phyloP scores from a whole-genome alignment of 1,139 yeast species.

The Kurtzmaniella natalensis region DNA sequence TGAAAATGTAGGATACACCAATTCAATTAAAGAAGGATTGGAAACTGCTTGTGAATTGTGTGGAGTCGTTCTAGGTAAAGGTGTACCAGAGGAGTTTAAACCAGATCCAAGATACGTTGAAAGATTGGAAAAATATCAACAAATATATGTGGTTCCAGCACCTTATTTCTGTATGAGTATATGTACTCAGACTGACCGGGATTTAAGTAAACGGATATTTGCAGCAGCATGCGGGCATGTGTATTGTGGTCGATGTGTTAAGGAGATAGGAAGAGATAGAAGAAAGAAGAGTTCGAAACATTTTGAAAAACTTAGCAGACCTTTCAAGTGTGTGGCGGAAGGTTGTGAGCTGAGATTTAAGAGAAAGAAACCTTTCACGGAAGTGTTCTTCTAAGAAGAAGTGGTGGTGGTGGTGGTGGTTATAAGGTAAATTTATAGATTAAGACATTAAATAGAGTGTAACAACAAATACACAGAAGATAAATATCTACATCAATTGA shows the following conservation, averaged over 20 bases:
- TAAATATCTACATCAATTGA: too few relatives aligned
- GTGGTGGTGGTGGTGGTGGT: too few relatives aligned
- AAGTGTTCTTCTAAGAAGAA: slow-evolving; percentile 24
- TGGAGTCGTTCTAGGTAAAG: slow-evolving; percentile 65
- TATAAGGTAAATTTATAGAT: too few relatives aligned
- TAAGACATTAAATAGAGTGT: too few relatives aligned
- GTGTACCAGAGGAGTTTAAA: slow-evolving; percentile 53
- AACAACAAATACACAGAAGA: too few relatives aligned
- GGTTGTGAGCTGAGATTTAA: slow-evolving; percentile 35
- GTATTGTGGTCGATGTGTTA: slow-evolving; percentile 82
- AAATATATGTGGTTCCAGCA: slow-evolving; percentile 40
- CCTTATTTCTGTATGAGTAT: slow-evolving; percentile 59
- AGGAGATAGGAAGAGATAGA: slow-evolving; percentile 37
- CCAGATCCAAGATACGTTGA: slow-evolving; percentile 27
- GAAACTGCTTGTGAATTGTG: slow-evolving; percentile 62
- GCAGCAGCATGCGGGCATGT: slow-evolving; percentile 78
- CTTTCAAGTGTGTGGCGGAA: slow-evolving; percentile 34
- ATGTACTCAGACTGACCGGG: slow-evolving; percentile 52
- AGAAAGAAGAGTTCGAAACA: slow-evolving; percentile 9
- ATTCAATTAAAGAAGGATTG: slow-evolving; percentile 26
- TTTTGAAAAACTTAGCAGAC: slow-evolving; percentile 2
- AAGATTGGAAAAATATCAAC: slow-evolving; percentile 22
- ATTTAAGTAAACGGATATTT: slow-evolving; percentile 64
- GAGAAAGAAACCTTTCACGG: slow-evolving; percentile 31
- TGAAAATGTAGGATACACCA: slow-evolving; percentile 31